phyloP scores from a whole-genome alignment of 257 asterid genomes.

The Parsonsia alboflavescens region DNA sequence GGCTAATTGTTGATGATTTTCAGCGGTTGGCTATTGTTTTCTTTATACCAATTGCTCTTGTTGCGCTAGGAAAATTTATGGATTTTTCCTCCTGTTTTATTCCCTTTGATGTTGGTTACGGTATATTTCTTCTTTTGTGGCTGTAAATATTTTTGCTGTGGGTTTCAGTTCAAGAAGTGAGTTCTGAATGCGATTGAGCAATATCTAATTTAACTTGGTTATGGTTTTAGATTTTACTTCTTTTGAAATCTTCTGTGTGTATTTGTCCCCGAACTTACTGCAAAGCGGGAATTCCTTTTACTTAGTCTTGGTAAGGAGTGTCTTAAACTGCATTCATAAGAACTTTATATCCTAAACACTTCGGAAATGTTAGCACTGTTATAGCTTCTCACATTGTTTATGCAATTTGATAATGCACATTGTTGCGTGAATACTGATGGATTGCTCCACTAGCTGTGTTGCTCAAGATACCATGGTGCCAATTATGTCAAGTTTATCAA shows the following conservation, averaged over 20 bases:
- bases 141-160: neutral
- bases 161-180: neutral
- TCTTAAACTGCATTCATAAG: neutral
- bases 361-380: neutral
- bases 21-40: neutral
- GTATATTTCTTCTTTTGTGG: neutral
- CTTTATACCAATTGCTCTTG: neutral
- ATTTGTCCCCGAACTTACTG: neutral
- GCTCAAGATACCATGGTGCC: neutral
- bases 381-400: neutral
- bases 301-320: neutral
- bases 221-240: neutral
- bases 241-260: neutral
- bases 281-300: neutral
- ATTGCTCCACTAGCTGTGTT: neutral
- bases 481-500: neutral
- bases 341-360: neutral
- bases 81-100: neutral
- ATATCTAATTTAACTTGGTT: neutral
- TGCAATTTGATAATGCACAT: neutral
- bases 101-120: neutral
- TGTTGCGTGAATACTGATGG: neutral
- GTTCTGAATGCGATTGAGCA: neutral
- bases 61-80: neutral
- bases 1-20: neutral